Evolutionary conservation across 331 rosid species (phyloP).

Genomic region (Prunus yedoensis): DNA sequence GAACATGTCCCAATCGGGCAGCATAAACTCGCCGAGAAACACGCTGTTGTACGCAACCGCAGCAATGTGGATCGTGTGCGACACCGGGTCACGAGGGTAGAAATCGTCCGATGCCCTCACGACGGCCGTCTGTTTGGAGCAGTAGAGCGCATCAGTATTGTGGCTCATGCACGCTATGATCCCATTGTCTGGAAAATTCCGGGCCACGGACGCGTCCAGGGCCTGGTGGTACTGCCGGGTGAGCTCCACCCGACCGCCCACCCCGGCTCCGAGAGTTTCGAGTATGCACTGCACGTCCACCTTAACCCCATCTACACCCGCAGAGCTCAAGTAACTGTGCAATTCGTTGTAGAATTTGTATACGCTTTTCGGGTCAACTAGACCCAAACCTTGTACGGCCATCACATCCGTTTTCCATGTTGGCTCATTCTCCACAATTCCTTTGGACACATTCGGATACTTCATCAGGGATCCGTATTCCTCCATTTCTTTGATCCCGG

Average conservation of each 20-base stretch:
- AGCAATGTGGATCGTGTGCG: constrained; percentile 90
- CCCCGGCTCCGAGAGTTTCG: constrained; percentile 78
- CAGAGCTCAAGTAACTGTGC: constrained; percentile 67
- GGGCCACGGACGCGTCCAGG: constrained; percentile 70
- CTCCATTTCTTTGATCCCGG: constrained; percentile 67
- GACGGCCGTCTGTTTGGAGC: constrained; percentile 74
- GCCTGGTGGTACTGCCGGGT: constrained; percentile 84
- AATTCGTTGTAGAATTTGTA: constrained; percentile 66
- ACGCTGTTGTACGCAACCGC: constrained; percentile 79
- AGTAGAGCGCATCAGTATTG: constrained; percentile 82
- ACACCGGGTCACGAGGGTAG: constrained; percentile 75
- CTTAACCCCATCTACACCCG: constrained; percentile 91
- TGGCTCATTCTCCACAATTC: constrained; percentile 75
- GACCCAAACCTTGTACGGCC: constrained; percentile 75
- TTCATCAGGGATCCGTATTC: constrained; percentile 58
- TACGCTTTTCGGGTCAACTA: constrained; percentile 63
- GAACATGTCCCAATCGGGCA: constrained; percentile 97
- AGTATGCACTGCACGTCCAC: constrained; percentile 90
- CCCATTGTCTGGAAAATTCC: constrained; percentile 78
- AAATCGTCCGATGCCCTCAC: constrained; percentile 91
- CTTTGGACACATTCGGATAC: constrained; percentile 54
- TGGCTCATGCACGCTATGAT: constrained; percentile 96
- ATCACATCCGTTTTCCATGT: constrained; percentile 59
- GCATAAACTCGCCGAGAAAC: constrained; percentile 89
- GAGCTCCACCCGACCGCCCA: constrained; percentile 85